A percentile compares a stretch with the other conserved stretches of the same genome.
phyloP scores from a whole-genome alignment of 1,139 yeast genomes.

The Nakaseomyces nivariensis region DNA sequence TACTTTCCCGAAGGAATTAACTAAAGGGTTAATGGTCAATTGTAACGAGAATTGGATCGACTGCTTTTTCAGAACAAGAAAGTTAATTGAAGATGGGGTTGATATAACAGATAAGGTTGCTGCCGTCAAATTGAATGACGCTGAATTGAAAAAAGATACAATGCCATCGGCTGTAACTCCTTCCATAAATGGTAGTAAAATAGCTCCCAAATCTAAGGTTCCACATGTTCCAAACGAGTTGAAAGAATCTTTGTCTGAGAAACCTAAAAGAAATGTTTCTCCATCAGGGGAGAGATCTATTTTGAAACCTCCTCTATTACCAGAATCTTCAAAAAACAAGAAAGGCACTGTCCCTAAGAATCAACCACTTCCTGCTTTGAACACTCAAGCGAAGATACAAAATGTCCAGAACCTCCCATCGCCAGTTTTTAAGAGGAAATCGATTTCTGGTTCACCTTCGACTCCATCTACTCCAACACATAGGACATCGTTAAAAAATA shows the following conservation, averaged over 20 bases:
- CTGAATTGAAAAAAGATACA: neutral
- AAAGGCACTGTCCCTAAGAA: conserved; percentile 1
- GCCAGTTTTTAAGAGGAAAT: neutral
- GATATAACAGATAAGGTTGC: conserved; percentile 8
- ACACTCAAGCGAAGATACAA: neutral
- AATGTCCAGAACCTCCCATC: neutral
- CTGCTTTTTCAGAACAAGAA: conserved; percentile 39
- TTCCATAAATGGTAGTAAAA: neutral
- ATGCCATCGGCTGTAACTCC: neutral
- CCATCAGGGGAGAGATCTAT: neutral
- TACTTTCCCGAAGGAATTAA: conserved; percentile 11
- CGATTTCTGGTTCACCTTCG: neutral
- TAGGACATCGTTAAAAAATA: neutral
- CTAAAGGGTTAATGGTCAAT: conserved; percentile 18
- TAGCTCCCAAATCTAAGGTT: neutral
- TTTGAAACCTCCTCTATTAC: conserved; percentile 1
- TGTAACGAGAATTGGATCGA: conserved; percentile 38
- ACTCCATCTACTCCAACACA: neutral
- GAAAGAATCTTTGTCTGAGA: neutral
- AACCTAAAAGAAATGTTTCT: neutral
- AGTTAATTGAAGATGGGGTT: conserved; percentile 28
- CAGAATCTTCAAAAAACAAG: conserved; percentile 5
- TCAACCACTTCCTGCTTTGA: neutral
- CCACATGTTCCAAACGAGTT: neutral
- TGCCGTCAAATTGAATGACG: neutral